Evolutionary conservation across 2,329 filamentous ascomycete genomes (phyloP).

Genomic region (Tympanopsis confertula): DNA sequence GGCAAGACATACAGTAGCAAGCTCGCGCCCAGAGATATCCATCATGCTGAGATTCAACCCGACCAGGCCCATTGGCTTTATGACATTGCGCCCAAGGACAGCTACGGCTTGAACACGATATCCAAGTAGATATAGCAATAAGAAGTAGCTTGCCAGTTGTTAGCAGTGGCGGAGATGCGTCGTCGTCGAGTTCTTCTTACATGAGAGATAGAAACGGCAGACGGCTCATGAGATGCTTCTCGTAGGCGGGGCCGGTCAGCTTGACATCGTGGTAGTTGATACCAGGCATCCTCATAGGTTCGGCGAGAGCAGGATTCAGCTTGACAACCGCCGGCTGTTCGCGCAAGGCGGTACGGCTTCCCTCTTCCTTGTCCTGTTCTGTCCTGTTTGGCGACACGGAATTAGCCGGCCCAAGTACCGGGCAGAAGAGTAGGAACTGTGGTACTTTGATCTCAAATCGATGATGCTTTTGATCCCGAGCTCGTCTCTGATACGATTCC

Average conservation of each 20-base stretch:
- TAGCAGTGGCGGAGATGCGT: slow-evolving; percentile 1
- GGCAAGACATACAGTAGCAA: slow-evolving; percentile 27
- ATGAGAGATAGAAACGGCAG: slow-evolving; percentile 57
- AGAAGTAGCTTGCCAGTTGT: slow-evolving; percentile 34
- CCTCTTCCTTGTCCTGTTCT: slow-evolving; percentile 58
- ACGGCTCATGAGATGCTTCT: slow-evolving; percentile 53
- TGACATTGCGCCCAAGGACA: slow-evolving; percentile 58
- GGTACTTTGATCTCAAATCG: slow-evolving; percentile 66
- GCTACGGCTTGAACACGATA: slow-evolving; percentile 59
- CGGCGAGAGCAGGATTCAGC: slow-evolving; percentile 36
- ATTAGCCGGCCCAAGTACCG: slow-evolving; percentile 2
- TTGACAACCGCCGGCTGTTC: slow-evolving; percentile 28
- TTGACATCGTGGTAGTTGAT: slow-evolving; percentile 56
- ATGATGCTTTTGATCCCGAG: slow-evolving; percentile 62
- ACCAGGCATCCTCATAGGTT: slow-evolving; percentile 50
- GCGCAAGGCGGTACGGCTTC: slow-evolving; percentile 41
- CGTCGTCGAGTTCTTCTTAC: slow-evolving; percentile 23
- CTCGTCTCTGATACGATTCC: slow-evolving; percentile 40
- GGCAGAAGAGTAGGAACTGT: not conserved
- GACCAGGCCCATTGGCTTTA: slow-evolving; percentile 60
- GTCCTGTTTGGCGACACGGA: slow-evolving; percentile 35
- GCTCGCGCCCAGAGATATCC: slow-evolving; percentile 52
- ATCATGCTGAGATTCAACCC: slow-evolving; percentile 62
- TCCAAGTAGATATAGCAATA: slow-evolving; percentile 51
- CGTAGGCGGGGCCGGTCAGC: slow-evolving; percentile 63